Evolutionary conservation across 2,329 filamentous ascomycete species (phyloP).

Genomic region (Colletotrichum abscissum): DNA sequence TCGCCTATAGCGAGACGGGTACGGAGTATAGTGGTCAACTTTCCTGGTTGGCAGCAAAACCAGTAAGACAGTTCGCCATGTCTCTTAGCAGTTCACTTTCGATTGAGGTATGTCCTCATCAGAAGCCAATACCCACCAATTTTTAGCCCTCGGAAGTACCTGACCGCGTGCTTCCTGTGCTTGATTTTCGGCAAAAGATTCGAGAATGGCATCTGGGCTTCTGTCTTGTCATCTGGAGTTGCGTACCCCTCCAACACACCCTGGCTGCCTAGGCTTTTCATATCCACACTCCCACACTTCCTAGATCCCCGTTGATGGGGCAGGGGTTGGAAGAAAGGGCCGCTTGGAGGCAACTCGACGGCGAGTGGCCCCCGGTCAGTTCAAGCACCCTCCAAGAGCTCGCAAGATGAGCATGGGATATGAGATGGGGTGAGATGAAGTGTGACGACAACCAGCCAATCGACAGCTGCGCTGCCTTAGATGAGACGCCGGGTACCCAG

Average conservation of each 20-base stretch:
- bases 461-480: constrained; percentile 19
- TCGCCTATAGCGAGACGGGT: background rate
- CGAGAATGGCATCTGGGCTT: constrained; percentile 15
- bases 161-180: constrained; percentile 19
- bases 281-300: constrained; percentile 26
- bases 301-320: constrained; percentile 17
- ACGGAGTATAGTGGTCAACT: background rate
- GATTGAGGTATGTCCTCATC: constrained; percentile 13
- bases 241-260: constrained; percentile 30
- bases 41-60: background rate
- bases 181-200: constrained; percentile 30
- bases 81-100: background rate
- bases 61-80: background rate
- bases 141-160: constrained; percentile 6
- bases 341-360: constrained; percentile 17
- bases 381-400: constrained; percentile 21
- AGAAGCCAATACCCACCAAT: constrained; percentile 25
- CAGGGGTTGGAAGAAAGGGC: constrained; percentile 26
- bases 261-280: constrained; percentile 22
- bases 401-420: constrained; percentile 30
- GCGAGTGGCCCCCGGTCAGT: constrained; percentile 21
- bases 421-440: constrained; percentile 34
- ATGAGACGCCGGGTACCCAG: constrained; percentile 34
- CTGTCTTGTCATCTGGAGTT: constrained; percentile 21
- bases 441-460: constrained; percentile 30